Base-by-base conservation (phyloP, 345 rosid species). In the Populus alba region DNA sequence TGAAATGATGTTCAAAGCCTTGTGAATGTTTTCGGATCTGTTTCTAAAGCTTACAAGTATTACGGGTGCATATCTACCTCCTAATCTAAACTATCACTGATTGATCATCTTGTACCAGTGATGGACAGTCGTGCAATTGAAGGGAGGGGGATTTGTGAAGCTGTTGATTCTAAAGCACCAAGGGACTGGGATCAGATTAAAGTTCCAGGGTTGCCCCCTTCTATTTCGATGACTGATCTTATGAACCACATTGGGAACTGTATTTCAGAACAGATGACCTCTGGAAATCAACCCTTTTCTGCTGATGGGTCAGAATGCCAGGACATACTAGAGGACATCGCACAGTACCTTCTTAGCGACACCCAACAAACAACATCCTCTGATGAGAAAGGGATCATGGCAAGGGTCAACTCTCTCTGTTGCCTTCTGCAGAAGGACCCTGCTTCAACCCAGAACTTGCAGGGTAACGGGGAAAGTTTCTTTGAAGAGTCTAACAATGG, bases 391-490 rank as follows among this genome's bases (percentile, higher is more conserved):
- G 89, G 87, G 81, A 95, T 97, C 47, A 97, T 97, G 97, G 90
- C 99, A 59, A 90, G 99, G 86, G 99, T 97, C 80, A 91, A 97
- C 82, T 97, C 99, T 76, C 91, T 97, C 29, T 94, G 89, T 79
- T 94, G 98, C 88, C 98, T 97, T 71, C 74, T 97, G 88, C 98
- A 94, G 86, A 92, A 92, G 81, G 99, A 97, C 51, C 78, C 87
- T 7, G 55, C 78, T 15, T 29, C 89, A 4, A 78, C 77, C 53
- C 86, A 88, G 79, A 90, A 87, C 84, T 68, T 87, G 74, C 94
- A 90, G 87, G 81, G 66, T 77, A 81, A 78, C 39, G 84, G 81
- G 25, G 97, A 88, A 83, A 86, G 70, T 78, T 81, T 81, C 43
- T 67, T 35, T 27, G 83, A 73, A 33, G 80, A 79, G 49, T 66